Conservation (phyloP, 768 basidiomycete species). For the Dioszegia crocea region DNA sequence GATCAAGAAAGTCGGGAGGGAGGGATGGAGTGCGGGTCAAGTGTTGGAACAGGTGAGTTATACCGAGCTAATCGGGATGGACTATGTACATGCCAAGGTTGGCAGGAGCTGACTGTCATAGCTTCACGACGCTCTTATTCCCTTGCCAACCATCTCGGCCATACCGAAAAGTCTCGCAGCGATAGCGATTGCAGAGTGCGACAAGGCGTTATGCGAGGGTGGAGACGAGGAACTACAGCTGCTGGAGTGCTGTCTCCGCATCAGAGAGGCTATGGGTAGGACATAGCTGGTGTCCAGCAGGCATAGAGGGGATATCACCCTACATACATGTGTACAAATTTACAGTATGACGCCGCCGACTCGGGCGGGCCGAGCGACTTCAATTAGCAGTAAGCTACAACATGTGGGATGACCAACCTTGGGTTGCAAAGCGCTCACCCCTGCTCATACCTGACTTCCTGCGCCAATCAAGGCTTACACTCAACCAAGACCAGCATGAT, state of each 20-base stretch:
- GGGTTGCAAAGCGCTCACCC: no score
- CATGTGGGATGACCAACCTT: no score
- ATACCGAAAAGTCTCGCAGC: slow-evolving; percentile 76
- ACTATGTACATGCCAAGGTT: no score
- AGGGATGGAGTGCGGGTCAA: slow-evolving; percentile 90
- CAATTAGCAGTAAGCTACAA: no score
- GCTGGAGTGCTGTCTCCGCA: slow-evolving; percentile 74
- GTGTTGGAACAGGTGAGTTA: slow-evolving; percentile 72
- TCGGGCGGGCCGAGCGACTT: no score
- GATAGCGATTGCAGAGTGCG: slow-evolving; percentile 84
- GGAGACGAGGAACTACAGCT: slow-evolving; percentile 97
- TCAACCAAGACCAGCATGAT: slow-evolving; percentile 8
- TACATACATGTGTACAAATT: neutral
- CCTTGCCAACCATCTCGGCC: slow-evolving; percentile 73
- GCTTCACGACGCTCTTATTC: slow-evolving; percentile 84
- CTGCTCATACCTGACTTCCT: no score
- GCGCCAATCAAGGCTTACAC: no score
- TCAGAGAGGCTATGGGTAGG: slow-evolving; percentile 58
- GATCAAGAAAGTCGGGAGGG: slow-evolving; percentile 71
- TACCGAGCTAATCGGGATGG: no score
- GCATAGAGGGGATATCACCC: neutral
- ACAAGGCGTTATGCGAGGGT: slow-evolving; percentile 92
- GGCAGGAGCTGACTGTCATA: slow-evolving; percentile 52
- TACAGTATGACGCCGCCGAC: neutral
- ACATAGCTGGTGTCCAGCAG: neutral